Conservation (phyloP, 768 basidiomycete genomes). For the Boletus insuetus region DNA sequence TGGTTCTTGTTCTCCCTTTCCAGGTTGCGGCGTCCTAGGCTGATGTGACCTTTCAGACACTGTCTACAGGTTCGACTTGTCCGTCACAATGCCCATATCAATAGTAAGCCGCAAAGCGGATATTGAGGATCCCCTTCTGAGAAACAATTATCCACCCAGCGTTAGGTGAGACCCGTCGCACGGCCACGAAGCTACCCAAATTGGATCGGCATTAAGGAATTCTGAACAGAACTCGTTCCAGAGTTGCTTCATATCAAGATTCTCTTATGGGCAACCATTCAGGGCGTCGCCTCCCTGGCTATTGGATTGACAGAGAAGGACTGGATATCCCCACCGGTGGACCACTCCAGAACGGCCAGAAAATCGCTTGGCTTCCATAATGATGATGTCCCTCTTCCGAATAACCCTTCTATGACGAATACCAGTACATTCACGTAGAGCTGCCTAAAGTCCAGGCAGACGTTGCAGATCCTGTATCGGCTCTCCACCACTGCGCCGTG, state of each 20-base stretch:
- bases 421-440: slow-evolving; percentile 41
- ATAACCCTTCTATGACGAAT: slow-evolving; percentile 41
- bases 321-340: slow-evolving; percentile 13
- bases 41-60: background rate
- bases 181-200: slow-evolving; percentile 4
- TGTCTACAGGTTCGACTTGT: slow-evolving; percentile 3
- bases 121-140: slow-evolving; percentile 10
- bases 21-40: slow-evolving; percentile 9
- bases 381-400: slow-evolving; percentile 8
- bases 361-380: slow-evolving; percentile 15
- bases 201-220: slow-evolving; percentile 12
- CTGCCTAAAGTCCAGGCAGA: slow-evolving; percentile 39
- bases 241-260: slow-evolving; percentile 27
- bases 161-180: background rate
- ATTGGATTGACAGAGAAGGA: slow-evolving; percentile 23
- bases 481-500: slow-evolving; percentile 45
- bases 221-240: slow-evolving; percentile 21
- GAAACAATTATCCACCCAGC: background rate
- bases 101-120: slow-evolving; percentile 20
- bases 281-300: slow-evolving; percentile 22
- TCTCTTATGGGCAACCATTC: slow-evolving; percentile 18
- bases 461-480: slow-evolving; percentile 64
- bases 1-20: slow-evolving; percentile 11
- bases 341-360: slow-evolving; percentile 26
- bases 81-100: slow-evolving; percentile 7